These are phyloP conservation scores for Saturnispora gosingensis DNA, from an alignment of 805 yeast species.

Conservation along the genomic window DNA sequence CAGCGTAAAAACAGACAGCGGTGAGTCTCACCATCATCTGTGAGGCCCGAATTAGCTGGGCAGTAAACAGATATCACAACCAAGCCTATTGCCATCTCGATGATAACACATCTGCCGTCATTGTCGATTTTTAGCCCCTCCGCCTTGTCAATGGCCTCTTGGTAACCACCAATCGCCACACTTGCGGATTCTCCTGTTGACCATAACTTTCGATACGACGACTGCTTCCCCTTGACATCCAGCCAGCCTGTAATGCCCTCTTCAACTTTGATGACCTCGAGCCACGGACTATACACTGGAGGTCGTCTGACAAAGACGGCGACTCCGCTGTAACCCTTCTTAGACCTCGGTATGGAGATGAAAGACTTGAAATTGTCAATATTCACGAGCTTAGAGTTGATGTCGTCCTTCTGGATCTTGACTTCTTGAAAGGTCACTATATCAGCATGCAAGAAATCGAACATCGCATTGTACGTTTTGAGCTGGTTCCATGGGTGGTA, in stretches of 20 bases:
- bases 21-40: conserved; percentile 55
- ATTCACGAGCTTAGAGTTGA: conserved; percentile 27
- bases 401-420: conserved; percentile 48
- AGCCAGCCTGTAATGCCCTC: conserved; percentile 82
- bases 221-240: conserved; percentile 12
- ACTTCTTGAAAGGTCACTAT: conserved; percentile 82
- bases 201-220: conserved; percentile 22
- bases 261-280: conserved; percentile 66
- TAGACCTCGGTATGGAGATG: conserved; percentile 54
- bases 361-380: conserved; percentile 57
- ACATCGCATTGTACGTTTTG: conserved; percentile 35
- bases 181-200: conserved; percentile 2
- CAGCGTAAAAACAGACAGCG: conserved; percentile 49
- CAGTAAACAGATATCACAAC: conserved; percentile 69
- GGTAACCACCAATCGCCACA: conserved; percentile 65
- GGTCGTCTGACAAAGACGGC: conserved; percentile 66
- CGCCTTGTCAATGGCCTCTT: conserved; percentile 29
- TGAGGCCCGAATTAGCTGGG: conserved; percentile 78
- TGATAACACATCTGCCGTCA: conserved; percentile 76
- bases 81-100: conserved; percentile 57
- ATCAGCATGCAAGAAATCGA: conserved; percentile 55
- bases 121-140: conserved; percentile 42
- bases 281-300: conserved; percentile 17
- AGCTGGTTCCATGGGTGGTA: conserved; percentile 74
- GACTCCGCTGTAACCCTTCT: conserved; percentile 89